Evolutionary conservation across 2,329 filamentous ascomycete genomes (phyloP), one percentile per base, ranked within the genome.

Genomic region (Verticillium tricorpus): DNA sequence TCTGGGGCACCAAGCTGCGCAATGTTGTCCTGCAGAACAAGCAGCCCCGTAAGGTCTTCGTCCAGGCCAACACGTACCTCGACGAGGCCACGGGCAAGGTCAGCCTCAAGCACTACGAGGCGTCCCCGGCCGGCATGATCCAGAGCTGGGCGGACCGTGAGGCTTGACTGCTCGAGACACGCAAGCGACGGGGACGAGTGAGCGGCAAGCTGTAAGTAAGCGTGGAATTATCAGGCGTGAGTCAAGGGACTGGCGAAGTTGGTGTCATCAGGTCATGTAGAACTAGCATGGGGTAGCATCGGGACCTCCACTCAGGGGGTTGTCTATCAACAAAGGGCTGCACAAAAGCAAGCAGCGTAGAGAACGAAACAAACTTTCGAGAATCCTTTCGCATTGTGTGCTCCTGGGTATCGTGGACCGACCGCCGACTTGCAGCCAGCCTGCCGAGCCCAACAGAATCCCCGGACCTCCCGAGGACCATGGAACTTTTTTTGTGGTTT

Each of bases 31-130:
- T 94, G 52, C 81, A 83, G 69, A 90, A 91, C 76, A 92, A 92
- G 78, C 89, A 91, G 76, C 90, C 91, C n/a, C 80, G 90, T 63
- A 93, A 93, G 80, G 89, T 97, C 55, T 97, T 96, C 78, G 92
- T 97, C 60, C 93, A 97, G 79, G 92, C 92, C 63, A 98, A 96
- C 75, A 97, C 94, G 0, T 83, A 88, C 61, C 72, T 95, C 50
- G 86, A 89, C 64, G 83, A 86, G 73, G 78, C 83, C 14, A 85
- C 83, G 0, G 91, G 90, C 62, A 85, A 88, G 73, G 91, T 96
- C 34, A 83, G 81, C 15, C 76, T 97, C 75, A 91, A 89, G 78
- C 92, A 97, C 78, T 97, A 97, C 76, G 91, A 96, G 68, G 84
- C 93, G 1, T 91, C 86, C 6, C 79, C 89, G 7, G 85, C 90